A percentile compares a stretch with the other conserved stretches of the same genome.
phyloP scores from a whole-genome alignment of 2,329 filamentous ascomycete genomes.

The Aspergillus alliaceus region DNA sequence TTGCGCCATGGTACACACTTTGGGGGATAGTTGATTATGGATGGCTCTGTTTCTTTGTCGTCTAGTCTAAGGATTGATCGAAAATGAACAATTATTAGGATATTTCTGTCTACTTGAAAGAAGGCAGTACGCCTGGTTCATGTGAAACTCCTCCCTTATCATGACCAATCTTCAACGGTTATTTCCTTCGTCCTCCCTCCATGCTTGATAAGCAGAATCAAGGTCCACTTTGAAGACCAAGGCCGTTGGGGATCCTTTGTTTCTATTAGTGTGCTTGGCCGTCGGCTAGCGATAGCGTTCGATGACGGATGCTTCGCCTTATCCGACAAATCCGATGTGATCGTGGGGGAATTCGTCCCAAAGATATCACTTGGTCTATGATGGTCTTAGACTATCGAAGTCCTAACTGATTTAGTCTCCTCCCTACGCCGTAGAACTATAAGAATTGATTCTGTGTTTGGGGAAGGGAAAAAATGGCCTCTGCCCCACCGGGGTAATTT shows the following conservation, averaged over 20 bases:
- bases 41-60: neutral
- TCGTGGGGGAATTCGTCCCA: neutral
- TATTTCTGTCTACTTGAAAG: neutral
- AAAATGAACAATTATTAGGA: neutral
- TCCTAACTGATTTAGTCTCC: neutral
- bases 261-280: neutral
- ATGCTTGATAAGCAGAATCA: conserved; percentile 9
- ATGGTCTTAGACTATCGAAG: neutral
- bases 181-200: neutral
- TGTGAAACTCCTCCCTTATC: neutral
- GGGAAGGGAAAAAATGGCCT: too few relatives aligned
- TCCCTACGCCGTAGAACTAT: too few relatives aligned
- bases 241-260: neutral
- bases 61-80: too few relatives aligned
- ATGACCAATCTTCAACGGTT: neutral
- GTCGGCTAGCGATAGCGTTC: neutral
- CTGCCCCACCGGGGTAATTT: too few relatives aligned
- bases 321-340: conserved; percentile 7
- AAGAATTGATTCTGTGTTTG: too few relatives aligned
- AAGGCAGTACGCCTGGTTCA: neutral
- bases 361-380: neutral
- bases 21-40: neutral
- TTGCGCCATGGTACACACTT: neutral
- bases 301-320: conserved; percentile 1
- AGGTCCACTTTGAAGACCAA: neutral